Evolutionary conservation across 345 rosid species (phyloP), one percentile per base, ranked within the genome.

Genomic region (Eucalyptus urophylla): DNA sequence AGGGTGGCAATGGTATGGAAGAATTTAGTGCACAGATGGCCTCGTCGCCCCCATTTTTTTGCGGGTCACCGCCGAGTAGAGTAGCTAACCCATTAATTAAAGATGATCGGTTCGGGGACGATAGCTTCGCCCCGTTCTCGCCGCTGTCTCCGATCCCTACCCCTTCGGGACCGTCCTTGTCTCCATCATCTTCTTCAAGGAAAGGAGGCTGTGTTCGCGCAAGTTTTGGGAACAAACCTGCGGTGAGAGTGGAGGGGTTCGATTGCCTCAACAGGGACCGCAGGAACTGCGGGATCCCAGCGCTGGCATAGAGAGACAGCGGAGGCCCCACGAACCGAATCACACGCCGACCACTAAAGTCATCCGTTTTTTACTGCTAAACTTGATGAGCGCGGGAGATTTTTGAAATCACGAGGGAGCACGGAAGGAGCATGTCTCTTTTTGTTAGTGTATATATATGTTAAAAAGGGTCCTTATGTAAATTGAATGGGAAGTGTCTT

Each of bases 51-150:
- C 93, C 95, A 16, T 96, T 94, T 91, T 96, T 96, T 90, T 90
- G 95, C 25, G 99, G 99, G 92, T 98, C 99, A 89, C 99, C 99
- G 90, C 99, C 99, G 67, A 95, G 98, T 94, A 95, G 99, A 97
- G 99, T 98, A 89, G 94, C 97, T 96, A 98, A 98, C 97, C 99
- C 99, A 88, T 88, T 98, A 93, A 96, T 95, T 91, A 97, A 95
- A 87, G 99, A 98, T 88, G 95, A 96, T 62, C 93, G 94, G 86
- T 98, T 98, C 50, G 92, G 94, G 89, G 94, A 95, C 6, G 96
- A 95, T 90, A 92, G 92, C 90, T 76, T 92, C 89, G 72, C 90
- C 91, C 94, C 95, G 3, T 51, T 92, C 69, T 91, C 94, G 4
- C 94, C 93, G 29, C 62, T 86, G 56, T 91, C 92, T 89, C 91